phyloP scores from a whole-genome alignment of 139 green algal genomes.

The Edaphochlamys debaryana region DNA sequence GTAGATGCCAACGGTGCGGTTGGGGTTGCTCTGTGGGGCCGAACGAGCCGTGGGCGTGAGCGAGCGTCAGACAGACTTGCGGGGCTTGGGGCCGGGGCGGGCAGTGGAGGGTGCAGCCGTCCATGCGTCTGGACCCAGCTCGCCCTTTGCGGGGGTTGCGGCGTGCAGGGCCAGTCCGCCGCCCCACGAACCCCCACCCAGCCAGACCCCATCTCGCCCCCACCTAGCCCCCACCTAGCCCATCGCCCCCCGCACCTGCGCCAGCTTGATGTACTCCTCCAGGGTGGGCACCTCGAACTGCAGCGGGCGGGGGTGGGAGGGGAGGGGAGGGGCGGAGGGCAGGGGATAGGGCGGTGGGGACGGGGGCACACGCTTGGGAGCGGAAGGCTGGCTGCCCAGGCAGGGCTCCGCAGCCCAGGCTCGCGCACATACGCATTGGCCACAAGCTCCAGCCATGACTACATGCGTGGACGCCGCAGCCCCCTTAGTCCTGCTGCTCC shows the following conservation, averaged over 20 bases:
- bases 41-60: neutral
- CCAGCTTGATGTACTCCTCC: slow-evolving; percentile 42
- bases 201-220: neutral
- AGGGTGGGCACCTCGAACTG: slow-evolving; percentile 45
- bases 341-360: no score
- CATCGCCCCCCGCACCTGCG: neutral
- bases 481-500: no score
- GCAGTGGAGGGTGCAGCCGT: neutral
- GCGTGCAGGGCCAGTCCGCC: neutral
- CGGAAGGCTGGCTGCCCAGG: no score
- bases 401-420: no score
- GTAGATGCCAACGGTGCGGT: neutral
- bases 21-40: neutral
- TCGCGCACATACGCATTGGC: no score
- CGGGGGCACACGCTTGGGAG: no score
- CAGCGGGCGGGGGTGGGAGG: no score
- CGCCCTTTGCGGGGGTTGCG: neutral
- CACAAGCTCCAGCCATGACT: no score
- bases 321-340: no score
- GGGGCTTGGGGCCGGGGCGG: no score
- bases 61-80: neutral
- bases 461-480: no score
- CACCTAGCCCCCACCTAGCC: neutral
- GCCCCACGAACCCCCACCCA: neutral
- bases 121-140: no score